Base-by-base conservation (phyloP, 2,329 filamentous ascomycete species). In the Pseudopithomyces chartarum region DNA sequence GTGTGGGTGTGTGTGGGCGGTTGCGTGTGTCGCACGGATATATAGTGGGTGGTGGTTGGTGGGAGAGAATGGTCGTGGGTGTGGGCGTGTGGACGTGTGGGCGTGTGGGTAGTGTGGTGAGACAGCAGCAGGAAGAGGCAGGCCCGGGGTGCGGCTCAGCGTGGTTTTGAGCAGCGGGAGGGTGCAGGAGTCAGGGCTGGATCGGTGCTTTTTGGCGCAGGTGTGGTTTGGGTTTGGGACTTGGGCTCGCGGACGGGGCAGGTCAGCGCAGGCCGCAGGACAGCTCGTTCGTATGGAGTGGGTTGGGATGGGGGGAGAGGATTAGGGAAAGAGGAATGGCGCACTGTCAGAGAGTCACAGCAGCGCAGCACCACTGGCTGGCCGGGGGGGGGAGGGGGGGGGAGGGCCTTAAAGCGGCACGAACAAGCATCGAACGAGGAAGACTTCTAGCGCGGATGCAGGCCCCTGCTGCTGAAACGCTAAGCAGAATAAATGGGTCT, bases 91-190 rank as follows among this genome's bases (percentile, higher is more conserved):
- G 43, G 48, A 52, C 44, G 54, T 20, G 55, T 56, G 52, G 38
- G 33, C 12, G 50, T 45, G 36, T 22, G 23, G 57, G 52, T 50
- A 52, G 49, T 52, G 50, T 53, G 54, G 52, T 43, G 64, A 68
- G 65, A 68, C 65, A 60, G 63, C 58, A 57, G 59, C 6, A 62
- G 57, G 58, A 60, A 42, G 56, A 53, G 57, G 58, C 53, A 62
- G 62, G 49, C 52, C 57, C 55, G 60, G 58, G 67, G 47, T 70
- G 70, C 71, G 71, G 68, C 71, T 73, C 69, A 65, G 69, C 65
- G 67, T 71, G 69, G 69, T 73, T 74, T 73, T 73, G 71, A 74
- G 70, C 64, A 65, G 60, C 58, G 52, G 46, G 39, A 44, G 61
- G 59, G 58, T 56, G 42, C 36, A 55, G 40, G 53, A 44, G 40